Percentiles rank a stretch among this genome's conserved stretches.
phyloP scores from a whole-genome alignment of 768 basidiomycete genomes.

The Crassisporium funariophilum region DNA sequence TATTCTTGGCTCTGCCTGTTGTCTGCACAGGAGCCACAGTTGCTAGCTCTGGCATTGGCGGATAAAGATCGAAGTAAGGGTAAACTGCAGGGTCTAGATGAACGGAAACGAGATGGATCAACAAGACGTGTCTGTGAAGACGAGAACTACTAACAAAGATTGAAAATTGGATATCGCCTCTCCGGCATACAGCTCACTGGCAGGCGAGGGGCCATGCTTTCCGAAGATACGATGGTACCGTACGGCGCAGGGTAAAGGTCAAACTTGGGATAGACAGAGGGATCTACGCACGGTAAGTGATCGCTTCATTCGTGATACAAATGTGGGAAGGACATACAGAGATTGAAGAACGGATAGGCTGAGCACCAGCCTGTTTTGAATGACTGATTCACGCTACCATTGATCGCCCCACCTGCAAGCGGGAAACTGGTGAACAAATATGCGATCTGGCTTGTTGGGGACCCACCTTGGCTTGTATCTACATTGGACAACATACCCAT shows the following conservation, averaged over 20 bases:
- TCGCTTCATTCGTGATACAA: background rate
- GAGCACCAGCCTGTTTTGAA: background rate
- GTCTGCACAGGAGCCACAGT: conserved; percentile 1
- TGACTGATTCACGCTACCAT: background rate
- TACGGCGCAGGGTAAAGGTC: conserved; percentile 32
- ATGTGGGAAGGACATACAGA: conserved; percentile 6
- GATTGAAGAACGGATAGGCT: conserved; percentile 13
- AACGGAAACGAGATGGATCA: background rate
- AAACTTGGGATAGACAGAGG: conserved; percentile 42
- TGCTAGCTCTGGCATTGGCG: background rate
- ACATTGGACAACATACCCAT: too few relatives aligned
- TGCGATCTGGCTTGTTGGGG: background rate
- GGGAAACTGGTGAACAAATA: background rate
- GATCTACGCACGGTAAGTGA: conserved; percentile 28
- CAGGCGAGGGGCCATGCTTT: background rate
- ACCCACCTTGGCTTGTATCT: too few relatives aligned
- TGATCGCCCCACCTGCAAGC: background rate
- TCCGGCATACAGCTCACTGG: conserved; percentile 9
- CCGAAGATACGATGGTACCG: background rate
- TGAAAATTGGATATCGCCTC: conserved; percentile 4
- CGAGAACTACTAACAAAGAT: conserved; percentile 16
- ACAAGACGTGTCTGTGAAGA: background rate
- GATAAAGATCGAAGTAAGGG: conserved; percentile 25
- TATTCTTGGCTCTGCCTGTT: conserved; percentile 7
- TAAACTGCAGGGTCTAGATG: conserved; percentile 20